Evolutionary conservation across 441 rosid genomes (phyloP).

Genomic region (Theobroma grandiflorum): DNA sequence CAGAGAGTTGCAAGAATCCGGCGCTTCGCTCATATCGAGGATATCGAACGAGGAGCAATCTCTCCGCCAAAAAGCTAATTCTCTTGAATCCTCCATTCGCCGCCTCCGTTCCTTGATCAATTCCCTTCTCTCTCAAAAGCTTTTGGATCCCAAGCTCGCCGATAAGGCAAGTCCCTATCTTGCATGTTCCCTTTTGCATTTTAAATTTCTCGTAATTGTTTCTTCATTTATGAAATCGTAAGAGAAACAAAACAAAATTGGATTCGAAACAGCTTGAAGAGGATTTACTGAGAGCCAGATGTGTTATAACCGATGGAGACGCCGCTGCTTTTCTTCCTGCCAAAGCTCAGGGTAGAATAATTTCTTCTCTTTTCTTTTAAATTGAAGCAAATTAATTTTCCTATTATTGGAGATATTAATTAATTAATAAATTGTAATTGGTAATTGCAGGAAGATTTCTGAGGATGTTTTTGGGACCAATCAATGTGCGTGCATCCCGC

Average conservation of each 20-base stretch:
- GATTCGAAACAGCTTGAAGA: constrained; percentile 66
- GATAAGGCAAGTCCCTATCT: constrained; percentile 59
- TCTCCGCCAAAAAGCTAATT: constrained; percentile 67
- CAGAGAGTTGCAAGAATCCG: constrained; percentile 83
- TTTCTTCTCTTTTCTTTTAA: not conserved
- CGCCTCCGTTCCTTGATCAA: constrained; percentile 62
- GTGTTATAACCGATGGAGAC: constrained; percentile 80
- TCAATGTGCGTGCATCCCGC: constrained; percentile 86
- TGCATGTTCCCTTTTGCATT: not conserved
- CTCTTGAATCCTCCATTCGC: constrained; percentile 81
- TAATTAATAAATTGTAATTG: not conserved
- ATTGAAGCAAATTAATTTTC: not conserved
- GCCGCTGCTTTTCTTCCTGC: constrained; percentile 81
- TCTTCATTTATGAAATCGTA: not conserved
- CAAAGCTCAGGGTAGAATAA: constrained; percentile 69
- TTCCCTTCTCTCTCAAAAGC: constrained; percentile 51
- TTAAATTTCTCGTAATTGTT: not conserved
- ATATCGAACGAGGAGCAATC: constrained; percentile 73
- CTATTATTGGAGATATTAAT: not conserved
- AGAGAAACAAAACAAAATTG: not conserved
- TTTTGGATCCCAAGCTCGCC: constrained; percentile 60
- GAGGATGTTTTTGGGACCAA: constrained; percentile 91
- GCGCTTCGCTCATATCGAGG: constrained; percentile 61
- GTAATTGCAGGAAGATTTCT: constrained; percentile 68
- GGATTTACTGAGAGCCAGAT: constrained; percentile 79